Evolutionary conservation across 148 eudicot species (phyloP).

Genomic region (Rhododendron williamsianum): DNA sequence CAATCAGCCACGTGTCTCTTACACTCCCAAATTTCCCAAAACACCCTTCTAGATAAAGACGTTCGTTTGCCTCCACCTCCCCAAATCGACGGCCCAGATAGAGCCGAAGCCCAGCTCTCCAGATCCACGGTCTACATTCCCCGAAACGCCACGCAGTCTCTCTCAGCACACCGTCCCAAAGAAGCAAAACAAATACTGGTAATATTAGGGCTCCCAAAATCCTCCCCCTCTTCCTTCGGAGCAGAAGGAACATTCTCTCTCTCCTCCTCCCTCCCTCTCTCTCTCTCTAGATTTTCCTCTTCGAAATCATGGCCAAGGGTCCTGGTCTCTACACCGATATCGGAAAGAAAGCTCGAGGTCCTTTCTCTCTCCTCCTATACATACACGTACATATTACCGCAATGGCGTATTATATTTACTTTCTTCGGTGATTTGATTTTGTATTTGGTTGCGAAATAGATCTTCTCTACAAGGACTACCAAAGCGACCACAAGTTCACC

Average conservation of each 20-base stretch:
- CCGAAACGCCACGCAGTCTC: neutral
- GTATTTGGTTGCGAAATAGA: slow-evolving; percentile 23
- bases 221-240: neutral
- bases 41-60: neutral
- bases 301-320: slow-evolving; percentile 51
- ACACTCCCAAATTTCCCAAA: neutral
- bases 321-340: slow-evolving; percentile 66
- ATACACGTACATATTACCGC: neutral
- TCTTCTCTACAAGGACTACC: slow-evolving; percentile 71
- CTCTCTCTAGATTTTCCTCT: neutral
- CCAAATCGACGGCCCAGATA: neutral
- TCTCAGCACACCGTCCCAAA: neutral
- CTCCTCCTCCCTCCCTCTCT: slow-evolving; percentile 1
- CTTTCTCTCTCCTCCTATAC: slow-evolving; percentile 1
- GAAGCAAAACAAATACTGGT: neutral
- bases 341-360: slow-evolving; percentile 62
- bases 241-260: neutral
- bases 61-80: neutral
- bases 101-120: neutral
- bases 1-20: neutral
- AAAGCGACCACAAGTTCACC: slow-evolving; percentile 72
- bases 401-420: neutral
- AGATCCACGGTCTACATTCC: slow-evolving; percentile 3
- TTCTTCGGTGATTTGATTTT: neutral
- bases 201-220: neutral